phyloP scores from a whole-genome alignment of 805 yeast species.

The Maudiozyma pseudohumilis region DNA sequence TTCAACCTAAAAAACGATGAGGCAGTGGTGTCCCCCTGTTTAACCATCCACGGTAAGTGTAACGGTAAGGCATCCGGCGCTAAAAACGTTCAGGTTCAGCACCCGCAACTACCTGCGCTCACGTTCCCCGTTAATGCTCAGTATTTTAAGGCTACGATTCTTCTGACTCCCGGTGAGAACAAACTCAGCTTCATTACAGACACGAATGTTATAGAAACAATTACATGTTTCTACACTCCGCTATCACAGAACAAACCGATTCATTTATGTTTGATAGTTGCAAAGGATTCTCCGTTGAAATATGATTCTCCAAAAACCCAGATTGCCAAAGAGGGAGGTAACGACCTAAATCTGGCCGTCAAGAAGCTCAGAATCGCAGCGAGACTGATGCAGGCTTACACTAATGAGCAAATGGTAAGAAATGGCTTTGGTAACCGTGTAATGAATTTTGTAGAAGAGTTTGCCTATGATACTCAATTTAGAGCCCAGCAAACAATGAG shows the following conservation, averaged over 20 bases:
- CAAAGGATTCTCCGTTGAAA: slow-evolving; percentile 57
- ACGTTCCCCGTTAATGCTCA: slow-evolving; percentile 59
- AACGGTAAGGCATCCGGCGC: slow-evolving; percentile 16
- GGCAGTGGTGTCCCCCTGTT: slow-evolving; percentile 39
- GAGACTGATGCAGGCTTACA: slow-evolving; percentile 82
- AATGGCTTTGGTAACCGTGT: slow-evolving; percentile 71
- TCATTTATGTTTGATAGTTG: slow-evolving; percentile 71
- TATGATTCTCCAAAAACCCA: slow-evolving; percentile 58
- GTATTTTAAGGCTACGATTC: slow-evolving; percentile 65
- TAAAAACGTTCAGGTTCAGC: slow-evolving; percentile 35
- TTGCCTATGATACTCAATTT: slow-evolving; percentile 43
- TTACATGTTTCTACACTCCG: slow-evolving; percentile 43
- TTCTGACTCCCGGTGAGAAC: slow-evolving; percentile 63
- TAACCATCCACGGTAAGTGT: slow-evolving; percentile 40
- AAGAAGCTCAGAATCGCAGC: slow-evolving; percentile 72
- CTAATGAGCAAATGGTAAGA: slow-evolving; percentile 78
- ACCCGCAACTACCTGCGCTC: slow-evolving; percentile 48
- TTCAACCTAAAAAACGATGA: slow-evolving; percentile 28
- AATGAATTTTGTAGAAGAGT: slow-evolving; percentile 66
- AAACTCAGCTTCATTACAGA: slow-evolving; percentile 40
- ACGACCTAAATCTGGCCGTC: slow-evolving; percentile 60
- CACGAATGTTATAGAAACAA: slow-evolving; percentile 27
- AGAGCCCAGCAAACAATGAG: slow-evolving; percentile 32
- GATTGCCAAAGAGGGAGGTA: slow-evolving; percentile 43
- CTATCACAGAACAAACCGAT: slow-evolving; percentile 59